Evolutionary conservation across 1,284 basidiomycete species (phyloP).

Genomic region (Schizophyllum amplum): DNA sequence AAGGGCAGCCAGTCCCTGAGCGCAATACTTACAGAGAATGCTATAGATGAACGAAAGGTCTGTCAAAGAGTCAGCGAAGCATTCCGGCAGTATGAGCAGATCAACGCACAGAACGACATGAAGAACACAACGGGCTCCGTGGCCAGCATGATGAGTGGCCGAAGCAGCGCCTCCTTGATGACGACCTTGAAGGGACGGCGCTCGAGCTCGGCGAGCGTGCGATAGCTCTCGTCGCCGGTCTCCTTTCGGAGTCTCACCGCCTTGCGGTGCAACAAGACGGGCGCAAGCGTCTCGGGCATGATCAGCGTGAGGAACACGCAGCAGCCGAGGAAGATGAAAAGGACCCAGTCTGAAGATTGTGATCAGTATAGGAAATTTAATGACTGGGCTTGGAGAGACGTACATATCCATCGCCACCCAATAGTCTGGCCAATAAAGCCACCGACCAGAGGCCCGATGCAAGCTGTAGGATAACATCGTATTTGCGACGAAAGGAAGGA

Average conservation of each 20-base stretch:
- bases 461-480: background rate
- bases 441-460: constrained; percentile 41
- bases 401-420: constrained; percentile 49
- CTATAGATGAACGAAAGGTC: constrained; percentile 34
- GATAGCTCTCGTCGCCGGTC: constrained; percentile 25
- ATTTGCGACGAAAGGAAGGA: background rate
- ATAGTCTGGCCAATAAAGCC: constrained; percentile 33
- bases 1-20: constrained; percentile 9
- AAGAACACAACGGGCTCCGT: constrained; percentile 33
- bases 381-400: constrained; percentile 5
- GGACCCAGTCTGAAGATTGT: constrained; percentile 37
- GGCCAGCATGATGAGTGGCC: constrained; percentile 37
- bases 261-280: constrained; percentile 38
- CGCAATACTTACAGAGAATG: constrained; percentile 22
- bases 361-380: background rate
- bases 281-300: constrained; percentile 49
- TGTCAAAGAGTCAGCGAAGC: constrained; percentile 3
- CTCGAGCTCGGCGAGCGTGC: constrained; percentile 26
- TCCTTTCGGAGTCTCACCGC: constrained; percentile 25
- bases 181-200: constrained; percentile 20
- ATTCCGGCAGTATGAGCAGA: background rate
- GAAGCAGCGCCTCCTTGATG: constrained; percentile 26
- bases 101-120: constrained; percentile 32
- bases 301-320: constrained; percentile 40
- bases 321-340: constrained; percentile 45